Evolutionary conservation across 495 filamentous ascomycete species (phyloP), one percentile per base, ranked within the genome.

Genomic region (Trichoderma parareesei): DNA sequence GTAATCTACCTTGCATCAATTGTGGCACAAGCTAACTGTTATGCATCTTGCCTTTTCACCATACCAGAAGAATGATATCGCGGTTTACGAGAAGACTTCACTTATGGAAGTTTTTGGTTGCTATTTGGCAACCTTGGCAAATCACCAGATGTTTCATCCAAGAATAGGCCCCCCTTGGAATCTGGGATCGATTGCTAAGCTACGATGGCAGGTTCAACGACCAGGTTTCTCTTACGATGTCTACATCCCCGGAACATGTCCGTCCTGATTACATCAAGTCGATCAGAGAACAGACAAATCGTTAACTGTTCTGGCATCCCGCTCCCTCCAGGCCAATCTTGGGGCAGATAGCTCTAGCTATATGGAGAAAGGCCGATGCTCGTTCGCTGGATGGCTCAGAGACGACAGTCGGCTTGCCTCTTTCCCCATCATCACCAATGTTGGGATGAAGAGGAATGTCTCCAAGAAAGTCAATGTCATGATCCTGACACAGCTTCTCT

Each of bases 331-430:
- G 64, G 60, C 72, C 75, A 61, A 83, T 69, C 75, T 84, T 87
- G 43, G 55, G 71, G 3, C 76, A 85, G 35, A 94, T 81, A 70
- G 78, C 79, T 65, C 81, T 79, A 48, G 90, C 89, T 70, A 95
- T 84, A 43, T 75, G 74, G 68, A 88, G 77, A 74, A 96, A 98
- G 5, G 87, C 88, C 64, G 80, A 75, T 16, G 88, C 86, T 62
- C 89, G 80, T 18, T 79, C 82, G 71, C 90, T 90, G 14, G 87
- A 81, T 5, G 88, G 89, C 70, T 96, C 91, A 5, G 89, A 82
- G 18, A 97, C 92, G 18, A 98, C 91, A 4, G 93, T 98, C 27
- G 94, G 94, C 77, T 87, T 90, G 4, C 94, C 94, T 18, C 83
- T 77, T 76, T 97, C 92, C 9, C 90, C 92, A 79, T 98, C 92